Conservation (phyloP, 306 rosid species). For the Cucurbita argyrosperma region DNA sequence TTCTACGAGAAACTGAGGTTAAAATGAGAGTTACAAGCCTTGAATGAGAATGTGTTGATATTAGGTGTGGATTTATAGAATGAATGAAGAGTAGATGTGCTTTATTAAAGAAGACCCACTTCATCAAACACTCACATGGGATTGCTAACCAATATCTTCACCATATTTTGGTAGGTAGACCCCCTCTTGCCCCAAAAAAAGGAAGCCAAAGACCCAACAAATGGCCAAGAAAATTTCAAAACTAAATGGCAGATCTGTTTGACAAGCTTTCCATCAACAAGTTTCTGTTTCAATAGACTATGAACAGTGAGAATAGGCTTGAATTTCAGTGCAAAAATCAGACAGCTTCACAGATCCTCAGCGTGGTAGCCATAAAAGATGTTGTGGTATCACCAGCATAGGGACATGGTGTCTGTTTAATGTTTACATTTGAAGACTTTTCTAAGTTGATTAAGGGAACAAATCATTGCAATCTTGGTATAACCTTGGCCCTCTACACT, state of each 20-base stretch:
- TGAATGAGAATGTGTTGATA: background rate
- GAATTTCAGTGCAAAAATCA: background rate
- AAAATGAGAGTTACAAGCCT: too few relatives aligned
- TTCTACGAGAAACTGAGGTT: too few relatives aligned
- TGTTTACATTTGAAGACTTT: slow-evolving; percentile 1
- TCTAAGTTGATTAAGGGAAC: background rate
- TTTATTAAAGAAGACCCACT: background rate
- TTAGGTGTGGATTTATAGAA: background rate
- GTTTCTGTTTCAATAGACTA: background rate
- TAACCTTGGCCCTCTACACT: background rate
- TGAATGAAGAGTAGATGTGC: background rate
- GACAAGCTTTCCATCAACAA: background rate
- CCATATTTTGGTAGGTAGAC: background rate
- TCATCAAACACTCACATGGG: slow-evolving; percentile 2
- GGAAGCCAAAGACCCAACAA: slow-evolving; percentile 1
- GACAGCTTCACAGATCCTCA: background rate
- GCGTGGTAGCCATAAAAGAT: background rate
- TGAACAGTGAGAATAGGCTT: background rate
- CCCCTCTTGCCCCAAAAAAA: background rate
- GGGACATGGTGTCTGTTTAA: background rate
- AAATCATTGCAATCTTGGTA: background rate
- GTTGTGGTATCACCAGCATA: background rate
- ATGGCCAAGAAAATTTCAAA: background rate
- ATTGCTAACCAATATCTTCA: background rate
- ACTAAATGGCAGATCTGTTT: background rate